A percentile compares a stretch with the other conserved stretches of the same genome.
Evolutionary conservation across 2,329 filamentous ascomycete genomes (phyloP).

Genomic region (Tolypocladium sp.): DNA sequence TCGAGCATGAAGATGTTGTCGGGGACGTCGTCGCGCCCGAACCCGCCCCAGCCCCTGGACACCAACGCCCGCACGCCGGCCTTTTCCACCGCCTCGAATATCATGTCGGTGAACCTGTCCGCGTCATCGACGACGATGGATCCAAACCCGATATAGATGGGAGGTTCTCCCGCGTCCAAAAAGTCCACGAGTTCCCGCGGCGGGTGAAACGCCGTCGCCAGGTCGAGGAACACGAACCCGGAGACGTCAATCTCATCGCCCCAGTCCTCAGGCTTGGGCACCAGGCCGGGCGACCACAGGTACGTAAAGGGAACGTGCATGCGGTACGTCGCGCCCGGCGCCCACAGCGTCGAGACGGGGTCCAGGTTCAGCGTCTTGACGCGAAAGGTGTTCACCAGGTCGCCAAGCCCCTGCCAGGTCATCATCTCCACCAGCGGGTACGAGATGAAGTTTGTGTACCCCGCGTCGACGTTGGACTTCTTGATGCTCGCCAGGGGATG

Average conservation of each 20-base stretch:
- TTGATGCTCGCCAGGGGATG: conserved; percentile 72
- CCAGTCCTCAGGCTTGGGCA: conserved; percentile 62
- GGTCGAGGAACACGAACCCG: conserved; percentile 70
- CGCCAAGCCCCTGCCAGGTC: conserved; percentile 83
- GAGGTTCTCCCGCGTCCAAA: conserved; percentile 44
- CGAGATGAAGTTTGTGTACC: conserved; percentile 71
- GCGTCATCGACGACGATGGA: conserved; percentile 69
- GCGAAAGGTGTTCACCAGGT: conserved; percentile 68
- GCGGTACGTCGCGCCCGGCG: conserved; percentile 62
- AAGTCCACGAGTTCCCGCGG: conserved; percentile 47
- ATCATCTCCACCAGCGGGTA: conserved; percentile 78
- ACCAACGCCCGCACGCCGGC: conserved; percentile 63
- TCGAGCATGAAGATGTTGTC: conserved; percentile 64
- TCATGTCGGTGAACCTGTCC: conserved; percentile 58
- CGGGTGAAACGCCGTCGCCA: conserved; percentile 52
- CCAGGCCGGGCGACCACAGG: conserved; percentile 57
- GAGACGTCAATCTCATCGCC: conserved; percentile 62
- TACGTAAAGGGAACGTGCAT: conserved; percentile 71
- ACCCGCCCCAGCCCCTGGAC: conserved; percentile 66
- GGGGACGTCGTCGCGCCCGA: conserved; percentile 48
- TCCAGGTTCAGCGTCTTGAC: conserved; percentile 61
- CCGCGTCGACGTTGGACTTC: conserved; percentile 59
- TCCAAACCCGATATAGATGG: conserved; percentile 69
- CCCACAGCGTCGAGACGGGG: conserved; percentile 68
- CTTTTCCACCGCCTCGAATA: conserved; percentile 57